Evolutionary conservation across 2,329 filamentous ascomycete genomes (phyloP).

Genomic region (Penicillium paneum): DNA sequence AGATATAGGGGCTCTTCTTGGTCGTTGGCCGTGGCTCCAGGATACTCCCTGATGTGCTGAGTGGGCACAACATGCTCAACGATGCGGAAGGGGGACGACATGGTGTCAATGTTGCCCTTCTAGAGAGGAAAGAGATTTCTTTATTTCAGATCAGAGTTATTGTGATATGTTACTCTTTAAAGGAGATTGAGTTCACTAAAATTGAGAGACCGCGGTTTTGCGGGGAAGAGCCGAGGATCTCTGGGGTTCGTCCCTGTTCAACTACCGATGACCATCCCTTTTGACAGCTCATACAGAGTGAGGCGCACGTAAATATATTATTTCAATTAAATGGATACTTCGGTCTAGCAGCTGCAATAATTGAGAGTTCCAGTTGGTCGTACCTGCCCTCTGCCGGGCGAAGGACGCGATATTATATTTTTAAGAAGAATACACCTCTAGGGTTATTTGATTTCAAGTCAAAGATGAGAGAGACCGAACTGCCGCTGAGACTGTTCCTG

Average conservation of each 20-base stretch:
- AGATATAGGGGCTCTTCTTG: slow-evolving; percentile 74
- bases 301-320: background rate
- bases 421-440: background rate
- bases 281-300: background rate
- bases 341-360: background rate
- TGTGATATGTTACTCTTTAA: background rate
- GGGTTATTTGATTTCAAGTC: background rate
- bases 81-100: slow-evolving; percentile 57
- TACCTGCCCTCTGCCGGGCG: background rate
- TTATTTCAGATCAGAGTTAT: background rate
- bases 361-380: background rate
- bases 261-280: slow-evolving; percentile 3
- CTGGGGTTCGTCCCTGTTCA: background rate
- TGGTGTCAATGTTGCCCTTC: background rate
- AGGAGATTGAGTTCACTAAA: slow-evolving; percentile 19
- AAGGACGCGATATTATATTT: background rate
- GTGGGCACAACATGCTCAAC: slow-evolving; percentile 70
- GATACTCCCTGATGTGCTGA: slow-evolving; percentile 79
- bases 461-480: background rate
- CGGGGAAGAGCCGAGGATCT: slow-evolving; percentile 9
- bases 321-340: background rate
- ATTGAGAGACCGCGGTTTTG: slow-evolving; percentile 9
- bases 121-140: slow-evolving; percentile 21
- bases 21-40: slow-evolving; percentile 65
- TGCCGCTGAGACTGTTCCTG: background rate